A percentile compares a stretch with the other conserved stretches of the same genome.
These are phyloP conservation scores for Mercurialis annua DNA, from an alignment of 345 rosid genomes.

Conservation along the genomic window DNA sequence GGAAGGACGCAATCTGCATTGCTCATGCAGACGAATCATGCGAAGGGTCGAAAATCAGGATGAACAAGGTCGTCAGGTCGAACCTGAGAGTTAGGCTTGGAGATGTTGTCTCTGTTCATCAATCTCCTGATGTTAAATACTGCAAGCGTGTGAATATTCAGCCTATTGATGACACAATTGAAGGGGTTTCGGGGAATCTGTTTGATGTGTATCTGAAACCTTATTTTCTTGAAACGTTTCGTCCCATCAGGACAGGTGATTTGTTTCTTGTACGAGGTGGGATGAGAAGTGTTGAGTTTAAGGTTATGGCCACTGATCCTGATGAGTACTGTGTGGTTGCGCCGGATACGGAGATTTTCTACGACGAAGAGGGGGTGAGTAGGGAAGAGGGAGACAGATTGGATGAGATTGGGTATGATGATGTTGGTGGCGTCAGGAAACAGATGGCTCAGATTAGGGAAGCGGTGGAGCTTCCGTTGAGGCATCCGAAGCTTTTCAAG, in stretches of 20 bases:
- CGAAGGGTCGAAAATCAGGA: constrained; percentile 30
- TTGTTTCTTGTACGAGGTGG: constrained; percentile 95
- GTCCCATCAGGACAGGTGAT: constrained; percentile 96
- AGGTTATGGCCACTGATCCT: constrained; percentile 87
- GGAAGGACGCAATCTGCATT: constrained; percentile 7
- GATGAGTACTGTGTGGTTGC: constrained; percentile 91
- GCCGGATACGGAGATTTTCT: constrained; percentile 93
- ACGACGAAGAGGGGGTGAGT: constrained; percentile 91
- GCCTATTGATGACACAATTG: constrained; percentile 86
- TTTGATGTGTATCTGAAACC: constrained; percentile 93
- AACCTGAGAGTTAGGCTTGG: constrained; percentile 37
- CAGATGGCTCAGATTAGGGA: constrained; percentile 99
- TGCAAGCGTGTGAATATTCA: constrained; percentile 93
- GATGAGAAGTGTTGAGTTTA: constrained; percentile 93
- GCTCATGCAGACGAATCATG: constrained; percentile 8
- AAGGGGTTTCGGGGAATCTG: constrained; percentile 88
- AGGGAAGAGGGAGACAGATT: constrained; percentile 91
- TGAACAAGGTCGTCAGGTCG: constrained; percentile 32
- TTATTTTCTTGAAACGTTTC: constrained; percentile 85
- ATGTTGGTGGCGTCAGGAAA: constrained; percentile 98
- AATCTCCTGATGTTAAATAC: constrained; percentile 65
- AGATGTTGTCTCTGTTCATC: constrained; percentile 31
- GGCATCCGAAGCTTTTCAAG: constrained; percentile 93
- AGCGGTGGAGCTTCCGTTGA: constrained; percentile 83
- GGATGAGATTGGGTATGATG: constrained; percentile 94